phyloP scores from a whole-genome alignment of 345 rosid species.

The Barbarea vulgaris region DNA sequence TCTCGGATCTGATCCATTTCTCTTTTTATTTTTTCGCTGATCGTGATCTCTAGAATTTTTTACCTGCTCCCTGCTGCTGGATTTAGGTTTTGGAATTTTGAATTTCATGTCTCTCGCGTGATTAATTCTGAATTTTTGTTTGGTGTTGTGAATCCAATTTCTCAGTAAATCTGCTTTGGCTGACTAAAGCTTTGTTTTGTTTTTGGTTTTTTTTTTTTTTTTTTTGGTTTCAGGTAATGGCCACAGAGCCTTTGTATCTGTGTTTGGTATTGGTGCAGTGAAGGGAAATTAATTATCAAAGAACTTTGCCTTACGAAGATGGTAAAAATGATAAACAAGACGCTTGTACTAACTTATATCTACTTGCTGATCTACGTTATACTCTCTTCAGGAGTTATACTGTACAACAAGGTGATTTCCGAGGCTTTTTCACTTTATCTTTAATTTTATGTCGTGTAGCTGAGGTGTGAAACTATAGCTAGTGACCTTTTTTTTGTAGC shows the following conservation, averaged over 20 bases:
- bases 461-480: conserved; percentile 8
- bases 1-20: conserved; percentile 37
- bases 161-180: conserved; percentile 18
- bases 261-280: conserved; percentile 28
- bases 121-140: background rate
- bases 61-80: background rate
- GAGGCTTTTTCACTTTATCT: background rate
- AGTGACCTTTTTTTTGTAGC: background rate
- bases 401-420: conserved; percentile 83
- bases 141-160: conserved; percentile 3
- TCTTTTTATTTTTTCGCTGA: background rate
- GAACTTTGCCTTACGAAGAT: conserved; percentile 15
- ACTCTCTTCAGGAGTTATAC: conserved; percentile 89
- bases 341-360: conserved; percentile 77
- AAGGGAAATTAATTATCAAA: background rate
- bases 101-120: background rate
- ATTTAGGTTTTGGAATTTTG: conserved; percentile 18
- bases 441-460: background rate
- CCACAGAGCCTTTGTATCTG: conserved; percentile 5
- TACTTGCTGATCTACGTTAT: conserved; percentile 81
- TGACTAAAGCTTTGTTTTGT: conserved; percentile 4
- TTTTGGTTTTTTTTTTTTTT: background rate
- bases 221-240: conserved; percentile 29
- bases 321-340: conserved; percentile 67
- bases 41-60: conserved; percentile 14